Percentiles rank a stretch among this genome's conserved stretches.
These are phyloP conservation scores for Xylaria sp. DNA, from an alignment of 2,329 filamentous ascomycete species.

Conservation along the genomic window DNA sequence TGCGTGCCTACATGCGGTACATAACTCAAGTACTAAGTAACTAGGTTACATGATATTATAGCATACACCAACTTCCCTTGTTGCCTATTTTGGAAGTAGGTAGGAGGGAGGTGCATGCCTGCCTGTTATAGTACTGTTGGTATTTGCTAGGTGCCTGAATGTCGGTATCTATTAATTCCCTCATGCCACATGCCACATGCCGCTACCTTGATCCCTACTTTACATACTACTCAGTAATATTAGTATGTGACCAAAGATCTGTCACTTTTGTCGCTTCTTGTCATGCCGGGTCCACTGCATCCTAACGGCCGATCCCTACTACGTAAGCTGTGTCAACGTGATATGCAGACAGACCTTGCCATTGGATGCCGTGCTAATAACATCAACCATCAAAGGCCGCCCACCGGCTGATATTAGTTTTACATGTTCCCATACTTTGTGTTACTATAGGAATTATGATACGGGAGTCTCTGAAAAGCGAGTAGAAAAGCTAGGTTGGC, in stretches of 20 bases:
- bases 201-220: neutral
- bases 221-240: neutral
- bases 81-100: too few species aligned
- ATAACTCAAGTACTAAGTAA: too few species aligned
- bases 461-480: slow-evolving; percentile 2
- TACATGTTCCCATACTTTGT: slow-evolving; percentile 1
- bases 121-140: neutral
- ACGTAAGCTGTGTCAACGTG: neutral
- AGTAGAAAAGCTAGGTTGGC: slow-evolving; percentile 7
- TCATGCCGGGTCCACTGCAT: slow-evolving; percentile 8
- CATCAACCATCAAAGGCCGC: neutral
- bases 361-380: slow-evolving; percentile 7
- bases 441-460: slow-evolving; percentile 1
- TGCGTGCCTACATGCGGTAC: neutral
- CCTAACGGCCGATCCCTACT: neutral
- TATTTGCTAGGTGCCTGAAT: neutral
- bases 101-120: neutral
- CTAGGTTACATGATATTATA: neutral
- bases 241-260: neutral
- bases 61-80: neutral
- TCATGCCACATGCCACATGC: slow-evolving; percentile 3
- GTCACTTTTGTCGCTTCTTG: neutral
- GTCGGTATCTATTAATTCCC: slow-evolving; percentile 5
- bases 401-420: neutral
- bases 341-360: slow-evolving; percentile 2